phyloP scores from a whole-genome alignment of 2,329 filamentous ascomycete species.

The Coccinonectria pachysandricola region DNA sequence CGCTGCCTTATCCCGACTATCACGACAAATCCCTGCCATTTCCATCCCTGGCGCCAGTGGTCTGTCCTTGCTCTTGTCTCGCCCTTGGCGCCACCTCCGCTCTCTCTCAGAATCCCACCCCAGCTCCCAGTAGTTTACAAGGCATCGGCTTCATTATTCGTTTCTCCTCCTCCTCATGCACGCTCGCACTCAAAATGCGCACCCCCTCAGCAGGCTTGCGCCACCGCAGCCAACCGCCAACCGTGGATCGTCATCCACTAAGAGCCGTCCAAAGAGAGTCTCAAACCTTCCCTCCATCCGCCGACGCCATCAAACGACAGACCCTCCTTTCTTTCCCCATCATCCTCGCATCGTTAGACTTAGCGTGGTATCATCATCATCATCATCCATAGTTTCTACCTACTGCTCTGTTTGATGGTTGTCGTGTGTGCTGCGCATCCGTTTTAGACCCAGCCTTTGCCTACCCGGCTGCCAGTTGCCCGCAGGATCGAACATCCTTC shows the following conservation, averaged over 20 bases:
- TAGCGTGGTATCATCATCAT: conserved; percentile 3
- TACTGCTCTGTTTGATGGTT: no score
- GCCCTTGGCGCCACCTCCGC: conserved; percentile 10
- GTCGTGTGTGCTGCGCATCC: no score
- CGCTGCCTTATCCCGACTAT: no score
- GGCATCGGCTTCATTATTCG: no score
- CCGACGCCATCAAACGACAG: conserved; percentile 18
- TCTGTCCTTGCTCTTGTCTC: conserved; percentile 11
- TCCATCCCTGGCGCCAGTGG: no score
- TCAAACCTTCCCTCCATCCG: conserved; percentile 18
- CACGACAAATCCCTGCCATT: no score
- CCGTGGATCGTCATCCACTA: conserved; percentile 24
- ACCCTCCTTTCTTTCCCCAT: conserved; percentile 11
- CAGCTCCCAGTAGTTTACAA: no score
- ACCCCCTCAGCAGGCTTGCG: conserved; percentile 15
- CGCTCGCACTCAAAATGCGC: conserved; percentile 1
- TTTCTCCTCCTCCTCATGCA: not conserved
- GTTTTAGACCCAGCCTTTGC: no score
- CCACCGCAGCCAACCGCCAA: conserved; percentile 26
- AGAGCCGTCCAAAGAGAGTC: no score
- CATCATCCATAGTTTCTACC: conserved; percentile 2
- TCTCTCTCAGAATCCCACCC: conserved; percentile 8
- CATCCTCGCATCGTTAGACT: conserved; percentile 3
- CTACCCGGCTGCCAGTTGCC: no score
- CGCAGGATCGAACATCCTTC: no score